Conservation (phyloP, 441 rosid species). For the Corymbia citriodora region DNA sequence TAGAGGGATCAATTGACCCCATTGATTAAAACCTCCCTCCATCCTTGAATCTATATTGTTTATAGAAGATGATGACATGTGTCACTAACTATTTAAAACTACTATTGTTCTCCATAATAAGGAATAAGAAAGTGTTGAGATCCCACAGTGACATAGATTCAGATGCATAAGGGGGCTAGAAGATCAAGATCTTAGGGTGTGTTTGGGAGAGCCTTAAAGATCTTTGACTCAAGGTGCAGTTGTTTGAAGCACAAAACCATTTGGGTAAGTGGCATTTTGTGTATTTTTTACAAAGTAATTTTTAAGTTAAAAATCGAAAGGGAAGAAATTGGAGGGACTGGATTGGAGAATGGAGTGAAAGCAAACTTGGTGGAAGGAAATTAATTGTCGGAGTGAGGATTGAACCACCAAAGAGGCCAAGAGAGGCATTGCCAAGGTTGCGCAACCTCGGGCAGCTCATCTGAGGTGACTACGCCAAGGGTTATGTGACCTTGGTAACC, state of each 20-base stretch:
- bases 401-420: not conserved
- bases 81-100: not conserved
- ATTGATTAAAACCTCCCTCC: not conserved
- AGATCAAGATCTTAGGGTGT: not conserved
- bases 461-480: not conserved
- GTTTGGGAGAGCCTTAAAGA: not conserved
- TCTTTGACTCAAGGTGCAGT: not conserved
- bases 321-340: not conserved
- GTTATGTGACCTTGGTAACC: not conserved
- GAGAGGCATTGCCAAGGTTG: not conserved
- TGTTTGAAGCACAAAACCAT: not conserved
- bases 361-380: not conserved
- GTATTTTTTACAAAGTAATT: not conserved
- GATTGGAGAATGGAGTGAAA: not conserved
- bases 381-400: not conserved
- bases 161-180: not conserved
- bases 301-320: not conserved
- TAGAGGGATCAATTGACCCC: not conserved
- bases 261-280: not conserved
- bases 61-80: not conserved
- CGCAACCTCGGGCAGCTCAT: not conserved
- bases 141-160: not conserved
- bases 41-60: not conserved
- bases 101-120: not conserved
- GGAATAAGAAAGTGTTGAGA: not conserved